Conservation (phyloP, 306 rosid genomes). For the Oemleria cerasiformis region DNA sequence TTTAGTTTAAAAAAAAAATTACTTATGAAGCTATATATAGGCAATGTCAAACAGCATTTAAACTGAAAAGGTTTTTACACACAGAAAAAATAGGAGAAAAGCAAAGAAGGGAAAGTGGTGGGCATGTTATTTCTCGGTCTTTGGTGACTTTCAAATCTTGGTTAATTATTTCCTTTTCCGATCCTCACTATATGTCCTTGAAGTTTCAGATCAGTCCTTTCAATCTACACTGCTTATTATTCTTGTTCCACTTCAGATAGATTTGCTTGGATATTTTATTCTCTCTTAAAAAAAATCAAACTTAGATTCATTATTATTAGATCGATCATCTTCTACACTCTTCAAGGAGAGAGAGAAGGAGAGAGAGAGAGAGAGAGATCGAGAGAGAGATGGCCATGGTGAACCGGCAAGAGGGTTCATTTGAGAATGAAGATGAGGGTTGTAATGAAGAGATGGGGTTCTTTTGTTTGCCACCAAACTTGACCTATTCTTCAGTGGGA, state of each 20-base stretch:
- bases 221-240: constrained; percentile 12
- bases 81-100: not conserved
- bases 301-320: not conserved
- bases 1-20: too few relatives aligned
- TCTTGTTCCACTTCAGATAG: constrained; percentile 1
- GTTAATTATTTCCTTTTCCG: constrained; percentile 10
- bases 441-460: constrained; percentile 55
- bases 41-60: too few relatives aligned
- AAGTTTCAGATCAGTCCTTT: constrained; percentile 19
- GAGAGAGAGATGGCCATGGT: constrained; percentile 43
- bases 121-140: constrained; percentile 26
- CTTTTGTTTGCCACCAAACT: constrained; percentile 57
- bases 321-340: constrained; percentile 20
- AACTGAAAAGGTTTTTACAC: too few relatives aligned
- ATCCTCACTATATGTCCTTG: constrained; percentile 15
- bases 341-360: constrained; percentile 11
- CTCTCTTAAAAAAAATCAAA: not conserved
- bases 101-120: constrained; percentile 32
- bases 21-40: too few relatives aligned
- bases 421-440: constrained; percentile 51
- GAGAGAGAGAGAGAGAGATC: constrained; percentile 16
- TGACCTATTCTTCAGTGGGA: constrained; percentile 50
- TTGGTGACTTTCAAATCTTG: constrained; percentile 30
- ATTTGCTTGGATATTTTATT: constrained; percentile 3
- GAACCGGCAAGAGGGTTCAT: constrained; percentile 42